Evolutionary conservation across 495 filamentous ascomycete genomes (phyloP).

Genomic region (Penicillium alfredii): DNA sequence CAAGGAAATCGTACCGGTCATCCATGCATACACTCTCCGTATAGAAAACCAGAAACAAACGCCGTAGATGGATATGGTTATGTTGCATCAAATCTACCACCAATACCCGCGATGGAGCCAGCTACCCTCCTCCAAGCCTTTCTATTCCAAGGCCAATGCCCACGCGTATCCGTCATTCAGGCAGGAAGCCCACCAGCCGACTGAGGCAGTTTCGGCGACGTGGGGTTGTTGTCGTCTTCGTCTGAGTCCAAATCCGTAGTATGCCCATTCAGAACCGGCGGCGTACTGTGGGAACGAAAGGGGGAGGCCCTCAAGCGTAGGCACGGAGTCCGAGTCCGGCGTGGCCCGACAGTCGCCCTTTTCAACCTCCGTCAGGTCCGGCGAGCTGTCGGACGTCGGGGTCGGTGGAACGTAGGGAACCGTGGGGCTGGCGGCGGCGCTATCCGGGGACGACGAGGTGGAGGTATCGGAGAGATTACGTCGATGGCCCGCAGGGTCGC

Average conservation of each 20-base stretch:
- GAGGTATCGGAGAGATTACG: conserved; percentile 36
- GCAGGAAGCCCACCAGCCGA: conserved; percentile 7
- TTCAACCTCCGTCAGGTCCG: conserved; percentile 15
- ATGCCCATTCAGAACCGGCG: conserved; percentile 28
- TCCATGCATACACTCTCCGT: no score
- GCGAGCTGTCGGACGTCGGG: conserved; percentile 32
- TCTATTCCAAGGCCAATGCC: no score
- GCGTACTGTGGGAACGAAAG: conserved; percentile 35
- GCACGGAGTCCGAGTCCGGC: conserved; percentile 15
- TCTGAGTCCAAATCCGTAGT: conserved; percentile 10
- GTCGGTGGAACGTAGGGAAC: conserved; percentile 45
- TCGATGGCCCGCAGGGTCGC: conserved; percentile 24
- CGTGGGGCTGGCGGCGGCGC: conserved; percentile 29
- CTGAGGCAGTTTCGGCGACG: conserved; percentile 3
- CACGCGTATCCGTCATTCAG: conserved; percentile 4
- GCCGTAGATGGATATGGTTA: no score
- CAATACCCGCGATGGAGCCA: no score
- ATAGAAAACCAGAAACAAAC: no score
- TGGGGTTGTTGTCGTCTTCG: conserved; percentile 6
- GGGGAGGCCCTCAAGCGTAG: conserved; percentile 21
- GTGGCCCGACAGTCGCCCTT: conserved; percentile 6
- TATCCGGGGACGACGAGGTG: conserved; percentile 31
- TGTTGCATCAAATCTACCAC: no score
- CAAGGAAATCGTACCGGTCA: no score
- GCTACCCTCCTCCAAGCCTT: background rate